These are phyloP conservation scores for Verticillium isaacii DNA, from an alignment of 2,329 filamentous ascomycete species.

Conservation along the genomic window DNA sequence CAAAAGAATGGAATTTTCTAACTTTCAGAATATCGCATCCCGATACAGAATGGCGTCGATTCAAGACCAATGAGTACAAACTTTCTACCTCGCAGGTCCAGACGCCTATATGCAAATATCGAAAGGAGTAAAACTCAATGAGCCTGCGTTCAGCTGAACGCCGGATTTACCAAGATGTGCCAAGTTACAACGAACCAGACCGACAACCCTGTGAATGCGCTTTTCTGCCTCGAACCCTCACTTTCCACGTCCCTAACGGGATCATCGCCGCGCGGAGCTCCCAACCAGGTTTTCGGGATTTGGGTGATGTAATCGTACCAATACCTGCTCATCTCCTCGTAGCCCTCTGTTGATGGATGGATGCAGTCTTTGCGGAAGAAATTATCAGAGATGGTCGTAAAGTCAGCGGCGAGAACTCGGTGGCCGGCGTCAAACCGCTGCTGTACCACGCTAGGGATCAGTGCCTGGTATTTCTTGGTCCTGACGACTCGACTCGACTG, in stretches of 20 bases:
- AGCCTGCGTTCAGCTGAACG: background rate
- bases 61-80: no score
- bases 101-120: no score
- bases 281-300: conserved; percentile 27
- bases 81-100: no score
- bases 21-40: no score
- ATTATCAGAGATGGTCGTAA: conserved; percentile 11
- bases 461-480: conserved; percentile 19
- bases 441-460: conserved; percentile 24
- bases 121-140: background rate
- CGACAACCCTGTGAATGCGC: background rate
- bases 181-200: background rate
- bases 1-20: no score
- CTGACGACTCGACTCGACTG: conserved; percentile 14
- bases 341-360: conserved; percentile 28
- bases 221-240: background rate
- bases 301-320: conserved; percentile 31
- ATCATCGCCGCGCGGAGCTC: conserved; percentile 18
- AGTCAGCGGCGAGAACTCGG: conserved; percentile 26
- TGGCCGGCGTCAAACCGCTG: conserved; percentile 17
- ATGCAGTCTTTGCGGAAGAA: conserved; percentile 22
- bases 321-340: conserved; percentile 25
- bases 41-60: no score
- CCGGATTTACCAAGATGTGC: background rate
- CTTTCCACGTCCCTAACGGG: conserved; percentile 1